A percentile compares a stretch with the other conserved stretches of the same genome.
phyloP scores from a whole-genome alignment of 2,329 filamentous ascomycete genomes.

The Cytospora piceicola region DNA sequence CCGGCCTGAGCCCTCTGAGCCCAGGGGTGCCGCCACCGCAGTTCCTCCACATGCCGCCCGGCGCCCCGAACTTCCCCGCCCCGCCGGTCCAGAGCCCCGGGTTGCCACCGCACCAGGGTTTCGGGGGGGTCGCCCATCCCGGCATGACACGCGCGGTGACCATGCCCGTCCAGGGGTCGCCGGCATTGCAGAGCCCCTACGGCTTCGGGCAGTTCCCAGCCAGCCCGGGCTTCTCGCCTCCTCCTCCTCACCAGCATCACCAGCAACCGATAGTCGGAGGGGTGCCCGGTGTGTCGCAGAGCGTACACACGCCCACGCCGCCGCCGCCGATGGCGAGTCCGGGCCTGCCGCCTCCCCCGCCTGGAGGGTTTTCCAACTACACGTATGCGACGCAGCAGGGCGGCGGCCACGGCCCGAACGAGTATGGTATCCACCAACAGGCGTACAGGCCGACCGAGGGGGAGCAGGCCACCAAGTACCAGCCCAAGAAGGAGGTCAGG shows the following conservation, averaged over 20 bases:
- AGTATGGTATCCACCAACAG: conserved; percentile 69
- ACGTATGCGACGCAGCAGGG: conserved; percentile 43
- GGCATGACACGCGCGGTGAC: conserved; percentile 53
- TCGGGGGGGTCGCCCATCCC: conserved; percentile 46
- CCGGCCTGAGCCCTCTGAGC: conserved; percentile 49
- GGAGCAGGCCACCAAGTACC: conserved; percentile 53
- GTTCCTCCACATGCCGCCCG: conserved; percentile 46
- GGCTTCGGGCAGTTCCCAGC: conserved; percentile 48
- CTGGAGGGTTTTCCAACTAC: conserved; percentile 62
- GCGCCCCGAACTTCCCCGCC: conserved; percentile 45
- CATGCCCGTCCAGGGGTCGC: conserved; percentile 51
- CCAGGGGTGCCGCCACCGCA: conserved; percentile 43
- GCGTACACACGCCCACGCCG: conserved; percentile 26
- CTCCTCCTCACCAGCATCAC: conserved; percentile 37
- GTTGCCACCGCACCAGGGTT: conserved; percentile 47
- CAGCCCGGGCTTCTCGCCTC: conserved; percentile 48
- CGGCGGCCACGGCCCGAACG: conserved; percentile 36
- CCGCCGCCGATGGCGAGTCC: conserved; percentile 42
- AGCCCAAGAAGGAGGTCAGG: conserved; percentile 49
- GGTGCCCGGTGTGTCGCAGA: conserved; percentile 20
- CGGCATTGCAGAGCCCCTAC: conserved; percentile 49
- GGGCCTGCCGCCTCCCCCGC: conserved; percentile 48
- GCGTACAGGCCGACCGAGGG: conserved; percentile 69
- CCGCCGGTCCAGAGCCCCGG: conserved; percentile 45
- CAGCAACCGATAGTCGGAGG: conserved; percentile 19